These are phyloP conservation scores for Fusarium humuli DNA, from an alignment of 2,329 filamentous ascomycete genomes.

Conservation along the genomic window DNA sequence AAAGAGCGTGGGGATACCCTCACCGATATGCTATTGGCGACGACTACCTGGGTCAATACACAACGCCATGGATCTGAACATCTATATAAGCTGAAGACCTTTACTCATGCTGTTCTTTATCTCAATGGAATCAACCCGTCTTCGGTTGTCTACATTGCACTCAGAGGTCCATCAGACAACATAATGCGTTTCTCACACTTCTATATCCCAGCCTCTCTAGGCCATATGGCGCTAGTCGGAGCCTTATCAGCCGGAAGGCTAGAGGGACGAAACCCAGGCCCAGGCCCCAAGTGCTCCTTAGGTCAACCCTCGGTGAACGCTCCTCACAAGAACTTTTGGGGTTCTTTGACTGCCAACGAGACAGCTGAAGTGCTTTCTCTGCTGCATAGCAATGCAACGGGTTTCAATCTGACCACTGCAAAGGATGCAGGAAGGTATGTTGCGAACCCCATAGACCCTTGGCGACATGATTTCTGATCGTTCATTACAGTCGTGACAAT, in stretches of 20 bases:
- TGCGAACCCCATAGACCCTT: accelerated
- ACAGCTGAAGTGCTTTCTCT: constrained; percentile 7
- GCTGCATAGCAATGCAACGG: background rate
- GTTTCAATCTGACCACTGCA: background rate
- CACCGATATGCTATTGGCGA: too few species aligned
- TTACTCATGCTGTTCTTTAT: background rate
- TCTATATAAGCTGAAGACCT: background rate
- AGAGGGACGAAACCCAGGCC: background rate
- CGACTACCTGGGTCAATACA: background rate
- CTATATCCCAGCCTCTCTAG: background rate
- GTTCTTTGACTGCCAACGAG: background rate
- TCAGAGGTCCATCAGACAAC: background rate
- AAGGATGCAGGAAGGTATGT: background rate
- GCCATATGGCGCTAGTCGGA: background rate
- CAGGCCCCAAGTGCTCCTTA: background rate
- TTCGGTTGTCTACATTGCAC: background rate
- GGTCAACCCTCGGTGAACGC: background rate
- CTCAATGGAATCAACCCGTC: background rate
- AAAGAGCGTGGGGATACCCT: background rate
- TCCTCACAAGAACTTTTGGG: constrained; percentile 18
- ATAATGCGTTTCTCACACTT: constrained; percentile 1
- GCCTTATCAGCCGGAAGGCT: background rate
- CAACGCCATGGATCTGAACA: background rate
- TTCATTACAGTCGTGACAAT: background rate
- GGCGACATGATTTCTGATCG: background rate